A percentile compares a stretch with the other conserved stretches of the same genome.
phyloP scores from a whole-genome alignment of 2,329 filamentous ascomycete genomes.

The Diaporthe sp. region DNA sequence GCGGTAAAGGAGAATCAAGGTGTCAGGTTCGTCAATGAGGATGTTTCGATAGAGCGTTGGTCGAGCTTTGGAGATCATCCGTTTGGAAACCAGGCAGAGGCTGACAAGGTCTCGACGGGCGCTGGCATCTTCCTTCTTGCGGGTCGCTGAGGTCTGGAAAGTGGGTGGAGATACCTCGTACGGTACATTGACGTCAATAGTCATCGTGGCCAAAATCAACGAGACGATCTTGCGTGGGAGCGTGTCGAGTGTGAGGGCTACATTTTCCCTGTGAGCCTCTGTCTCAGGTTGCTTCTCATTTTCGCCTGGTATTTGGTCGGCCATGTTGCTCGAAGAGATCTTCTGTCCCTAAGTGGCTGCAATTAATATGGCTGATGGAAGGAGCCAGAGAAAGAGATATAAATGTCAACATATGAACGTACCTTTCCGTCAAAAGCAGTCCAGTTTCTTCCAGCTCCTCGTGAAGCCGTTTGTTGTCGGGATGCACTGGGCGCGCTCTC shows the following conservation, averaged over 20 bases:
- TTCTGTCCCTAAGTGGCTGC: background rate
- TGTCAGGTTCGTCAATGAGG: background rate
- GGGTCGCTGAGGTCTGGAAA: background rate
- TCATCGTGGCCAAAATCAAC: background rate
- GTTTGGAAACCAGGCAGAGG: constrained; percentile 4
- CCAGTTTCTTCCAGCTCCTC: background rate
- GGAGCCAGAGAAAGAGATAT: background rate
- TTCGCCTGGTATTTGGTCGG: background rate
- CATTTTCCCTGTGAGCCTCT: too few species aligned
- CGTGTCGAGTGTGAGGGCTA: background rate
- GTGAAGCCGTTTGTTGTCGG: background rate
- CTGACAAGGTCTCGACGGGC: background rate
- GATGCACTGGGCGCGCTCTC: background rate
- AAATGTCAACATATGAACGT: background rate
- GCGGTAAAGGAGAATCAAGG: background rate
- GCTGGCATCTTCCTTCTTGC: background rate
- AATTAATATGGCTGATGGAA: background rate
- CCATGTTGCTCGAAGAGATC: background rate
- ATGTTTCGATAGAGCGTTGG: background rate
- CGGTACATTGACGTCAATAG: background rate
- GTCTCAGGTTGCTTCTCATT: background rate
- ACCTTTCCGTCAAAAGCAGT: background rate
- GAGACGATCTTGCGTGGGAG: background rate
- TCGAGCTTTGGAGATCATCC: background rate
- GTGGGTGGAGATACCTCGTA: background rate